Evolutionary conservation across 371 early-diverging fungal genomes (phyloP).

Genomic region (Zychaea mexicana): DNA sequence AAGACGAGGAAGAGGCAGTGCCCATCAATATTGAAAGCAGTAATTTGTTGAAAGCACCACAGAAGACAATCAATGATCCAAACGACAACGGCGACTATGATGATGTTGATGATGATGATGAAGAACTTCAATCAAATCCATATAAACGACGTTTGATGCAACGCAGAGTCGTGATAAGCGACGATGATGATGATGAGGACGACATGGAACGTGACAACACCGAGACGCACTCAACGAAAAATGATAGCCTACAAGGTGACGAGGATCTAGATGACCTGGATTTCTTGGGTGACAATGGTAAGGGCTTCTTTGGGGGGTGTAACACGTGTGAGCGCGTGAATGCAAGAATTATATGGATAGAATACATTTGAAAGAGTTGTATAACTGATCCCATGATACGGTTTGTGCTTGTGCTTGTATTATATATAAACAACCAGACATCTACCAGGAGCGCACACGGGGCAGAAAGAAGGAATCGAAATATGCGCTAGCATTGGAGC

Average conservation of each 20-base stretch:
- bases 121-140: not conserved
- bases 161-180: not conserved
- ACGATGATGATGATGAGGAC: no score
- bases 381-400: constrained; percentile 1
- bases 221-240: not conserved
- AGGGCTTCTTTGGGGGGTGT: not conserved
- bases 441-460: constrained; percentile 20
- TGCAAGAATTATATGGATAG: not conserved
- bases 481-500: constrained; percentile 12
- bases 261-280: constrained; percentile 26
- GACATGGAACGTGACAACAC: no score
- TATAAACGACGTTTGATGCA: not conserved
- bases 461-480: constrained; percentile 15
- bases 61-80: no score
- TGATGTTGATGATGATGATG: not conserved
- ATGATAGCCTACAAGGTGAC: constrained; percentile 9
- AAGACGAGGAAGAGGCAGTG: not conserved
- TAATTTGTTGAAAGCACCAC: no score
- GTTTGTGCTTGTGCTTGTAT: not conserved
- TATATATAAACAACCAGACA: constrained; percentile 7
- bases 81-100: not conserved
- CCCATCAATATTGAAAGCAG: not conserved
- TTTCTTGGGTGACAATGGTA: constrained; percentile 21
- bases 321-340: constrained; percentile 4
- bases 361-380: no score